phyloP scores from a whole-genome alignment of 75 land plant genomes.

The Azolla pinnata region DNA sequence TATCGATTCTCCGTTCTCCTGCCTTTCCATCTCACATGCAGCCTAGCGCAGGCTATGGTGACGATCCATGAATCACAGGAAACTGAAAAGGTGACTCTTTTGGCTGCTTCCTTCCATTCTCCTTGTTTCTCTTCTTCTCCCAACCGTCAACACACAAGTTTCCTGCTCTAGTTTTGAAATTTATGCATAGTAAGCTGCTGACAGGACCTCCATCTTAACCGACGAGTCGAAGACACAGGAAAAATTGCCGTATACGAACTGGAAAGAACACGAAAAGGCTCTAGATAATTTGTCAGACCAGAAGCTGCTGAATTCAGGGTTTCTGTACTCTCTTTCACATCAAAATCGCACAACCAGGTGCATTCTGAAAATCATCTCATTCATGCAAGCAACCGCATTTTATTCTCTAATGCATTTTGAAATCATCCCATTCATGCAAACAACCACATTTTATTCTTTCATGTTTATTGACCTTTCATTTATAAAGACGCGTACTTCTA shows the following conservation, averaged over 20 bases:
- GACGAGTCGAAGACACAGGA: background rate
- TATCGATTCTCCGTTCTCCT: no score
- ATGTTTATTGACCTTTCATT: background rate
- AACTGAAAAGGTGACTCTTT: no score
- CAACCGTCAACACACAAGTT: no score
- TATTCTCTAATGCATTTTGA: background rate
- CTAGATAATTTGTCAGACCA: conserved; percentile 33
- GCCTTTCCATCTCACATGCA: no score
- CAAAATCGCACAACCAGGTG: conserved; percentile 47
- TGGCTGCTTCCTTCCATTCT: no score
- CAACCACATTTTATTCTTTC: background rate
- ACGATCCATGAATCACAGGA: no score
- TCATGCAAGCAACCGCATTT: background rate
- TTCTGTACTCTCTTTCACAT: conserved; percentile 46
- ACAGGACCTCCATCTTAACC: no score
- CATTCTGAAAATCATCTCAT: background rate
- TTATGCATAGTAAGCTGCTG: no score
- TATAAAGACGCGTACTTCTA: background rate
- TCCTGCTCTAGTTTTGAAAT: no score
- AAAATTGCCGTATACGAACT: conserved; percentile 42
- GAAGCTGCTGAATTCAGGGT: conserved; percentile 40
- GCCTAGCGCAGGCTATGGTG: no score
- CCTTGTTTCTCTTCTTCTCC: no score
- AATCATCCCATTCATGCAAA: background rate
- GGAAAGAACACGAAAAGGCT: conserved; percentile 40